Evolutionary conservation across 345 rosid genomes (phyloP), one percentile per base, ranked within the genome.

Genomic region (Turnera subulata): DNA sequence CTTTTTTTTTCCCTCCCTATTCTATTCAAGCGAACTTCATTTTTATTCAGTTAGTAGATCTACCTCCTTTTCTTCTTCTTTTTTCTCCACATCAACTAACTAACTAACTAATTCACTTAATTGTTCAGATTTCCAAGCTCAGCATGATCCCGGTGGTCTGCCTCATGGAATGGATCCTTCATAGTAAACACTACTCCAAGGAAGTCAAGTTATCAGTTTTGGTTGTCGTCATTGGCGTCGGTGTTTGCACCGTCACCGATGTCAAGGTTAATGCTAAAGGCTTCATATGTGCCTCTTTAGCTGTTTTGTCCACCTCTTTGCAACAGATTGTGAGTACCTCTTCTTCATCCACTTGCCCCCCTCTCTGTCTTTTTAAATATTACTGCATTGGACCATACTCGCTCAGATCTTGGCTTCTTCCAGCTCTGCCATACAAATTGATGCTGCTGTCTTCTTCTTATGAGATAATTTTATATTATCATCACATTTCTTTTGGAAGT

Each of bases 141-240:
- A 88, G 93, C 61, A 91, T 91, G 98, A 88, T 91, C 73, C 98
- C 98, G 2, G 98, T 91, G 42, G 96, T 91, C 1, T 86, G 98
- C 54, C 76, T 91, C 43, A 66, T 91, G 96, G 98, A 91, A 66
- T 88, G 98, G 98, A 79, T 91, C 63, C 75, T 91, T 46, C 95
- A 92, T 75, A 79, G 60, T 64, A 92, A 92, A 56, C 91, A 75
- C 60, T 92, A 86, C 72, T 80, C 82, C 5, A 84, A 54, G 64
- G 86, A 83, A 84, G 89, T 92, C 47, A 92, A 88, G 61, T 56
- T 80, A 11, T 70, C 96, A 17, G 98, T 92, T 18, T 14, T 83
- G 63, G 90, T 92, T 67, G 98, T 92, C 39, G 98, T 88, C 25
- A 53, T 84, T 4, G 98, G 98, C 16, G 98, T 92, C 33, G 96